phyloP scores from a whole-genome alignment of 805 yeast species.

The Blastobotrys chiropterorum region DNA sequence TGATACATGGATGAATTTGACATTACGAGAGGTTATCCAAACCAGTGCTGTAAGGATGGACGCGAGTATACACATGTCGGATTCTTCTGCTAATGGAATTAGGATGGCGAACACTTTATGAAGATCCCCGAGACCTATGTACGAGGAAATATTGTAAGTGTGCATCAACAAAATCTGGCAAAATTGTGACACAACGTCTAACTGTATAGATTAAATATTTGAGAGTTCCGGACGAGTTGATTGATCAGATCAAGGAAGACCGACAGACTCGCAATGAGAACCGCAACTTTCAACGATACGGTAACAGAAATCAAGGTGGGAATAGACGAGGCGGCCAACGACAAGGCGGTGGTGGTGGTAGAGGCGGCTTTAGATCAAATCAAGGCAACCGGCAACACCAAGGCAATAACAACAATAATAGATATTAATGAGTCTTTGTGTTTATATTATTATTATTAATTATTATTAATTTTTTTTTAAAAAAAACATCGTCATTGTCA shows the following conservation, averaged over 20 bases:
- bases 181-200: too few species aligned
- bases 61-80: conserved; percentile 6
- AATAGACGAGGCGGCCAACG: conserved; percentile 13
- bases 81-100: conserved; percentile 4
- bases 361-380: conserved; percentile 10
- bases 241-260: conserved; percentile 35
- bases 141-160: conserved; percentile 69
- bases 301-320: conserved; percentile 9
- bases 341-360: conserved; percentile 11
- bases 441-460: neutral
- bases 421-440: neutral
- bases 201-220: conserved; percentile 33
- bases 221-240: conserved; percentile 34
- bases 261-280: conserved; percentile 33
- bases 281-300: conserved; percentile 20
- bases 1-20: conserved; percentile 94
- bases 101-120: conserved; percentile 53
- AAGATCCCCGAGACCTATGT: conserved; percentile 71
- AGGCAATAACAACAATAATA: conserved; percentile 9
- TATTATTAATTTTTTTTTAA: neutral
- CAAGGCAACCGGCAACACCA: conserved; percentile 7
- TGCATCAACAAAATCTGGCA: too few species aligned
- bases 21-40: conserved; percentile 69
- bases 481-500: neutral
- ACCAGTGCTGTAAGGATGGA: conserved; percentile 17